Percentiles rank a stretch among this genome's conserved stretches.
These are phyloP conservation scores for Nitzschia inconspicua DNA, from an alignment of 108 stramenopile genomes.

Conservation along the genomic window DNA sequence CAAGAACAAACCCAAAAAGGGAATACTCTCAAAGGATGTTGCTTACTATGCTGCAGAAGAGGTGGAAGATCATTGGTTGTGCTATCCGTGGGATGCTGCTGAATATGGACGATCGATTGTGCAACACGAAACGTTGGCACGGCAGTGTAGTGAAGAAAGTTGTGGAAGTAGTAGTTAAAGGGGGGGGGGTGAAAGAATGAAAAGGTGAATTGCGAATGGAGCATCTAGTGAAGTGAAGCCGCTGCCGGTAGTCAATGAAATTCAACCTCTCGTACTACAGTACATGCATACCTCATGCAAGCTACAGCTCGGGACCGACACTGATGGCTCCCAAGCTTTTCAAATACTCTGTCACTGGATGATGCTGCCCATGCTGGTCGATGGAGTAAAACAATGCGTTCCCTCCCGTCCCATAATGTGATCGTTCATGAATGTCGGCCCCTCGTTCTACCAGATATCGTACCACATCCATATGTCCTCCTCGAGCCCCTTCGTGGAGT, in stretches of 20 bases:
- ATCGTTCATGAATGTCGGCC: conserved; percentile 5
- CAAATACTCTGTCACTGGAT: conserved; percentile 9
- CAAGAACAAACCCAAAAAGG: conserved; percentile 37
- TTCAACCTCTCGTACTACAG: too few relatives aligned
- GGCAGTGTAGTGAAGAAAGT: conserved; percentile 6
- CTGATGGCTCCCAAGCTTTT: conserved; percentile 19
- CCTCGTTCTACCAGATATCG: conserved; percentile 7
- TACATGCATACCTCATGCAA: too few relatives aligned
- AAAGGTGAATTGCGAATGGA: too few relatives aligned
- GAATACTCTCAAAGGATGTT: conserved; percentile 25
- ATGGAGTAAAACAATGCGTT: not conserved
- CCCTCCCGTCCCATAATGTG: not conserved
- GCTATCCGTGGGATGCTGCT: conserved; percentile 49
- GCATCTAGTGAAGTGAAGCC: too few relatives aligned
- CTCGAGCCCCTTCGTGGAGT: conserved; percentile 42
- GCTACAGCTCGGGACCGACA: conserved; percentile 33
- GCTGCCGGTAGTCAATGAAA: too few relatives aligned
- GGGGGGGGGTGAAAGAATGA: too few relatives aligned
- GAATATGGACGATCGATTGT: conserved; percentile 31
- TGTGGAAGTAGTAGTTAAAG: not conserved
- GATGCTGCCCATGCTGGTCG: too few relatives aligned
- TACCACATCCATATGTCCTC: conserved; percentile 45
- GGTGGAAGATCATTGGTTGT: conserved; percentile 43
- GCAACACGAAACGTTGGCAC: conserved; percentile 34
- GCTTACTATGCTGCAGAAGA: conserved; percentile 31